These are phyloP conservation scores for Filosporella fistucella DNA, from an alignment of 495 filamentous ascomycete genomes.

Conservation along the genomic window DNA sequence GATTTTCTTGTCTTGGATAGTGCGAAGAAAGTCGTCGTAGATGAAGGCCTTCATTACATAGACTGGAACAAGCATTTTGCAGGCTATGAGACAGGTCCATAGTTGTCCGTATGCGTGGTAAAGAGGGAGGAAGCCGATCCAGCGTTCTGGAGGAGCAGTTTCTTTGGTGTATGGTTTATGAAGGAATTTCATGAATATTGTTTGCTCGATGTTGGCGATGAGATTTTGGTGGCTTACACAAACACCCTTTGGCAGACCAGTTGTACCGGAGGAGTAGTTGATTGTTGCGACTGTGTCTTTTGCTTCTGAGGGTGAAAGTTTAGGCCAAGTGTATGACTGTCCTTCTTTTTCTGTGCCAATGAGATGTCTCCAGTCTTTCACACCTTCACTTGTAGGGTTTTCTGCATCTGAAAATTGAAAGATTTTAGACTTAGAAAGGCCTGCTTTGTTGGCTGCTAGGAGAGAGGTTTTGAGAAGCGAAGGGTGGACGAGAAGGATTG, in stretches of 20 bases:
- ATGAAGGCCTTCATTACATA: conserved; percentile 81
- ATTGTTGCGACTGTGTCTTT: conserved; percentile 4
- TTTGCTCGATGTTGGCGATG: conserved; percentile 54
- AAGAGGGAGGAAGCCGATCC: conserved; percentile 73
- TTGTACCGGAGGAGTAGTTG: conserved; percentile 81
- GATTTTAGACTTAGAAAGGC: conserved; percentile 60
- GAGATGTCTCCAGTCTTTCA: conserved; percentile 47
- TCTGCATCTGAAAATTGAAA: conserved; percentile 49
- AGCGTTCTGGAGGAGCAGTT: conserved; percentile 47
- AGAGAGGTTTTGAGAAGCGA: conserved; percentile 54
- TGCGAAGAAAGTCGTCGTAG: conserved; percentile 65
- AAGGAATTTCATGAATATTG: conserved; percentile 29
- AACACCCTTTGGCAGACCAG: conserved; percentile 87
- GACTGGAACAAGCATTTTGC: conserved; percentile 33
- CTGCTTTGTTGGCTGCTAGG: conserved; percentile 61
- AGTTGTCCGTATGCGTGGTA: conserved; percentile 77
- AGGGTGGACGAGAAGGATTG: conserved; percentile 59
- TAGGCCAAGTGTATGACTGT: not conserved
- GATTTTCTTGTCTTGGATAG: conserved; percentile 67
- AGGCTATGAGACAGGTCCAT: not conserved
- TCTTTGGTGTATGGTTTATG: conserved; percentile 55
- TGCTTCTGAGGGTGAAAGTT: not conserved
- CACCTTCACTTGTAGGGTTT: conserved; percentile 21
- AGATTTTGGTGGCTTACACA: conserved; percentile 80
- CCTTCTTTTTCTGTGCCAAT: too few species aligned